These are phyloP conservation scores for Benincasa hispida DNA, from an alignment of 306 rosid genomes.

Conservation along the genomic window DNA sequence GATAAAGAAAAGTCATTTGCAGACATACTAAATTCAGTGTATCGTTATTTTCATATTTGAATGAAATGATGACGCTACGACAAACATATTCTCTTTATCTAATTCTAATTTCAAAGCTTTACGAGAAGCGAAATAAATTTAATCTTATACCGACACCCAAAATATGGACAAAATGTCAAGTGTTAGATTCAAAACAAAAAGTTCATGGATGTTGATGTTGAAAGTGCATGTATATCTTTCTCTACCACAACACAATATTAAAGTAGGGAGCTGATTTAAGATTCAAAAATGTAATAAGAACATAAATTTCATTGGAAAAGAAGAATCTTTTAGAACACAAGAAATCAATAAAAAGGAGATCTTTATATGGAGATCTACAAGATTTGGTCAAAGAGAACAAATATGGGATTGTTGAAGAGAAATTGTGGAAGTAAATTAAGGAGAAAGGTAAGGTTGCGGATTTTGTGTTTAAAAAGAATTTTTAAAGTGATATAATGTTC, in stretches of 20 bases:
- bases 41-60: neutral
- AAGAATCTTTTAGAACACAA: neutral
- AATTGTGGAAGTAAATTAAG: neutral
- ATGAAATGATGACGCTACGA: neutral
- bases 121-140: neutral
- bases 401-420: conserved; percentile 1
- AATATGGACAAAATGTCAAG: neutral
- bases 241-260: neutral
- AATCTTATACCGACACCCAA: neutral
- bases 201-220: neutral
- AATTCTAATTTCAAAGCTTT: neutral
- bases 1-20: neutral
- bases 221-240: neutral
- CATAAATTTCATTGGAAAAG: neutral
- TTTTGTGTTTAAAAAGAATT: neutral
- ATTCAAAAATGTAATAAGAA: neutral
- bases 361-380: neutral
- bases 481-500: neutral
- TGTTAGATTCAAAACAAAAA: neutral
- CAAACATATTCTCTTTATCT: neutral
- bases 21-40: neutral
- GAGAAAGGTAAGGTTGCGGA: neutral
- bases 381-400: neutral
- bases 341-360: neutral
- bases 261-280: neutral